Percentiles rank a stretch among this genome's conserved stretches.
Conservation (phyloP, 371 early-diverging fungal genomes). For the Mucor mucedo region DNA sequence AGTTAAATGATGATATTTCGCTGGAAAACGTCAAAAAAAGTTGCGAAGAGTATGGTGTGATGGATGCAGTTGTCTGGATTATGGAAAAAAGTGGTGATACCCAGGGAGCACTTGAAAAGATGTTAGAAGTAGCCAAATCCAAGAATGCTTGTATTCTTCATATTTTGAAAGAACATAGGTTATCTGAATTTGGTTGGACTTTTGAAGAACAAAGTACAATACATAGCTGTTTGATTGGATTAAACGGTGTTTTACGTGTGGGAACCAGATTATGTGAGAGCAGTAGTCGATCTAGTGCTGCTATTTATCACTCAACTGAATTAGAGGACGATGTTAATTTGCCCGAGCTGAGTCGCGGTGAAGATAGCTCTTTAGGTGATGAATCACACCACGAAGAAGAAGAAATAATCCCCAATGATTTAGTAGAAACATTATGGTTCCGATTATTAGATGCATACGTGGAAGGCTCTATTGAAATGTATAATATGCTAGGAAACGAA, state of each 20-base stretch:
- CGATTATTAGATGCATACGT: slow-evolving; percentile 67
- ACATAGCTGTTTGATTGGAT: slow-evolving; percentile 58
- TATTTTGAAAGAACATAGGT: slow-evolving; percentile 44
- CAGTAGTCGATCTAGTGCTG: slow-evolving; percentile 42
- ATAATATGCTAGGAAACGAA: slow-evolving; percentile 27
- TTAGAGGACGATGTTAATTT: slow-evolving; percentile 15
- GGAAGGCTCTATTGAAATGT: slow-evolving; percentile 52
- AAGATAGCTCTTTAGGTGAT: slow-evolving; percentile 17
- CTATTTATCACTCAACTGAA: background rate
- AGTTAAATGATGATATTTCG: slow-evolving; percentile 60
- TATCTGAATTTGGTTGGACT: slow-evolving; percentile 41
- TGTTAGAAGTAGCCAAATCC: slow-evolving; percentile 66
- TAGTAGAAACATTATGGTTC: slow-evolving; percentile 74
- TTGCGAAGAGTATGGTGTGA: slow-evolving; percentile 65
- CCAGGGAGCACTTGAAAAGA: slow-evolving; percentile 67
- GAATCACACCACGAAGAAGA: slow-evolving; percentile 19
- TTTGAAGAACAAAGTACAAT: slow-evolving; percentile 61
- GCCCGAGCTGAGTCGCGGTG: slow-evolving; percentile 21
- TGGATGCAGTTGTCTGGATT: slow-evolving; percentile 82
- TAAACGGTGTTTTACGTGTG: slow-evolving; percentile 66
- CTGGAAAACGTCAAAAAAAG: slow-evolving; percentile 60
- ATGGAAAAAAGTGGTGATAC: slow-evolving; percentile 75
- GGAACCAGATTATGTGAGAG: slow-evolving; percentile 63
- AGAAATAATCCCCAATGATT: slow-evolving; percentile 29
- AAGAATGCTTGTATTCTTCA: slow-evolving; percentile 46